Base-by-base conservation (phyloP, 2,329 filamentous ascomycete species). In the Fusarium sacchari region DNA sequence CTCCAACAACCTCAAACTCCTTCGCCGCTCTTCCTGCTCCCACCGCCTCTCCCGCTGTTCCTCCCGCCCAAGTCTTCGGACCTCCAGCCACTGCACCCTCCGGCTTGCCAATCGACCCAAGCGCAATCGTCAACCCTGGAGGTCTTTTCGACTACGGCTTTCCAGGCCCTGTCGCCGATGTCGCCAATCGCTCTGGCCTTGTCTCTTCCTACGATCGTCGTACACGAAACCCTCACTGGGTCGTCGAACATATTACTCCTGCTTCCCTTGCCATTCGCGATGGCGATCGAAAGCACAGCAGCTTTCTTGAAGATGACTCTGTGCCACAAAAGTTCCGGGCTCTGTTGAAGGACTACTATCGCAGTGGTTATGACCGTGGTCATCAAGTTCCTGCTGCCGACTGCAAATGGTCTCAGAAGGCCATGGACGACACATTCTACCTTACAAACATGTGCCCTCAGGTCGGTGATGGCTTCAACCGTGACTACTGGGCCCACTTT, bases 401-500 rank as follows among this genome's bases (percentile, higher is more conserved):
- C 84, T 94, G 93, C 64, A 97, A 97, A 85, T 99, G 96, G 95
- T 94, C 91, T 72, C 96, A 99, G 84, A 83, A 89, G 40, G 95
- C 96, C 73, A 97, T 99, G 94, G 91, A 99, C 84, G 94, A 94
- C 65, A 99, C 96, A 6, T 99, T 99, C 80, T 92, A 90, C 79
- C 88, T 99, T 63, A 92, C 89, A 80, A 99, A 99, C 85, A 99
- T 99, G 95, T 97, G 95, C 80, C 96, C 96, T 37, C 96, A 99
- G 85, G 96, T 99, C 36, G 96, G 96, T 75, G 94, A 98, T 81
- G 96, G 96, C 67, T 99, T 99, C 88, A 99, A 99, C 85, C 90
- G 96, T 58, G 96, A 99, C 85, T 99, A 99, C 89, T 99, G 96
- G 96, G 93, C 96, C 42, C 96, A 99, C 82, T 95, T 99, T 76